Evolutionary conservation across 108 stramenopile genomes (phyloP).

Genomic region (Bacterosira constricta): DNA sequence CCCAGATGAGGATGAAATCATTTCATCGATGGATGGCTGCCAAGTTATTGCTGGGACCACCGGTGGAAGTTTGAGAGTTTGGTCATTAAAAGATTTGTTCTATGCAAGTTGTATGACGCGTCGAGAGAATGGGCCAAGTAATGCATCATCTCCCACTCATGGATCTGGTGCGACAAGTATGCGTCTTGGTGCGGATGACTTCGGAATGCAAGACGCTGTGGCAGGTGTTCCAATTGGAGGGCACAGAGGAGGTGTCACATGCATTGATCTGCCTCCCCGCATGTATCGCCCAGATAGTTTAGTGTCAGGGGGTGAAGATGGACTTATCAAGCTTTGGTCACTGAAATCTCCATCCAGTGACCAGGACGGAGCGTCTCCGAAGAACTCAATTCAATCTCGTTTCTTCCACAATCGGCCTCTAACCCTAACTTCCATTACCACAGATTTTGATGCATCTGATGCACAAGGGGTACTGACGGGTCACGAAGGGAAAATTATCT

Average conservation of each 20-base stretch:
- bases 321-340: conserved; percentile 87
- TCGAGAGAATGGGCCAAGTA: neutral
- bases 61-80: conserved; percentile 77
- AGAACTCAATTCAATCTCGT: conserved; percentile 27
- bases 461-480: conserved; percentile 75
- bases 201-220: conserved; percentile 29
- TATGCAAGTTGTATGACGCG: conserved; percentile 36
- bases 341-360: conserved; percentile 51
- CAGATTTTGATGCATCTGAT: conserved; percentile 59
- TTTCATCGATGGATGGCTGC: conserved; percentile 79
- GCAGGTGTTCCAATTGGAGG: conserved; percentile 48
- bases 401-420: conserved; percentile 52
- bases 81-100: conserved; percentile 82
- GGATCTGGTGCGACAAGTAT: conserved; percentile 31
- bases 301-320: conserved; percentile 86
- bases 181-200: conserved; percentile 27
- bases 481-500: conserved; percentile 75
- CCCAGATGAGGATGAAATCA: conserved; percentile 54
- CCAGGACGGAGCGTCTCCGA: conserved; percentile 11
- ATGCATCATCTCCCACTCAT: conserved; percentile 15
- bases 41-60: conserved; percentile 81
- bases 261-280: conserved; percentile 81
- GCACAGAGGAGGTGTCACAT: conserved; percentile 85
- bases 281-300: conserved; percentile 85
- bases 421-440: conserved; percentile 2